Evolutionary conservation across 73 alveolate species (phyloP).

Genomic region (Paramecium caudatum): DNA sequence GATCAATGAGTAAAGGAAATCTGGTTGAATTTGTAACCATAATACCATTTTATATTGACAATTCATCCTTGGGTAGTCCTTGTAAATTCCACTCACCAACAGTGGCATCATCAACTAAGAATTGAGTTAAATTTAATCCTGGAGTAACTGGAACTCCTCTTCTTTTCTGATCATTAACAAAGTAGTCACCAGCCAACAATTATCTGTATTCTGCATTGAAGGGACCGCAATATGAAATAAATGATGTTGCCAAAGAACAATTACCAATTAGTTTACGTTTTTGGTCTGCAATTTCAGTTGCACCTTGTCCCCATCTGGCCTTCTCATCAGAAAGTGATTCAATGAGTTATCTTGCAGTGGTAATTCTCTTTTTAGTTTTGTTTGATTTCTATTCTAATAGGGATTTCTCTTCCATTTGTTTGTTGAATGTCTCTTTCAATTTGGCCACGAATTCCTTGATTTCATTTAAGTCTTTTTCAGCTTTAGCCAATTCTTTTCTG

Average conservation of each 20-base stretch:
- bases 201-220: conserved; percentile 99
- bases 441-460: conserved; percentile 93
- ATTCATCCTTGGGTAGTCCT: conserved; percentile 99
- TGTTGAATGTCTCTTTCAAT: conserved; percentile 95
- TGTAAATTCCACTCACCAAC: conserved; percentile 99
- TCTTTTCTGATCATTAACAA: conserved; percentile 92
- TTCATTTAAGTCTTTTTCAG: conserved; percentile 94
- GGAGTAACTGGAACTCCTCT: conserved; percentile 94
- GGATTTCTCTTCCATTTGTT: conserved; percentile 95
- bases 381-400: conserved; percentile 94
- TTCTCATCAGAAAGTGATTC: conserved; percentile 95
- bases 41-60: conserved; percentile 99
- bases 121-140: conserved; percentile 88
- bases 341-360: conserved; percentile 97
- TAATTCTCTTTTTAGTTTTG: conserved; percentile 96
- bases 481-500: conserved; percentile 94
- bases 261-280: conserved; percentile 99
- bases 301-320: conserved; percentile 96
- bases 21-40: conserved; percentile 99
- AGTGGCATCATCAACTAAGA: conserved; percentile 99
- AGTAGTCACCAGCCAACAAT: conserved; percentile 92
- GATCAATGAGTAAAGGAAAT: conserved; percentile 99
- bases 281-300: conserved; percentile 97
- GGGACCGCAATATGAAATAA: conserved; percentile 99
- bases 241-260: conserved; percentile 99